phyloP scores from a whole-genome alignment of 208 protist genomes.

The Acanthamoeba lenticulata region DNA sequence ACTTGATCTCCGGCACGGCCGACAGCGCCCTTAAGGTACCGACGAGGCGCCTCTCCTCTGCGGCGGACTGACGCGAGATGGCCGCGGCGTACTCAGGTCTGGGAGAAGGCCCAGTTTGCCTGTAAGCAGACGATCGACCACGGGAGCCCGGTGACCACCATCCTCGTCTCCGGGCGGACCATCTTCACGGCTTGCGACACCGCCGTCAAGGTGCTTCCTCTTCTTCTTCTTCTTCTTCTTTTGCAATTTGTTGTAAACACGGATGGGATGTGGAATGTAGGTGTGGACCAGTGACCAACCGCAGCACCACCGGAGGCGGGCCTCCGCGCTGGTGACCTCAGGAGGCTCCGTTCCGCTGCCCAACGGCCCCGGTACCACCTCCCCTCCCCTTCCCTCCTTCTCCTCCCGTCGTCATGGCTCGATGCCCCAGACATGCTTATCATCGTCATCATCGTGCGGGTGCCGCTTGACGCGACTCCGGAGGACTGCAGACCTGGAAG shows the following conservation, averaged over 20 bases:
- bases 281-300: not conserved
- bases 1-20: conserved; percentile 22
- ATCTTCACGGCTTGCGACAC: not conserved
- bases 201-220: not conserved
- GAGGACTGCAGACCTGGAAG: not conserved
- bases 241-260: not conserved
- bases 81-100: not conserved
- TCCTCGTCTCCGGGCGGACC: not conserved
- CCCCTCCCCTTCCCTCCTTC: not conserved
- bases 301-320: not conserved
- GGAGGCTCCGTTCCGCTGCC: not conserved
- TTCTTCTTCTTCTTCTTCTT: not conserved
- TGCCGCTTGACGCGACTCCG: too few species aligned
- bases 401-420: not conserved
- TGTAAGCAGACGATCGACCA: conserved; percentile 52
- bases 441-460: not conserved
- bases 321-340: not conserved
- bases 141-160: not conserved
- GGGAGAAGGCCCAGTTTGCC: conserved; percentile 38
- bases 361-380: not conserved
- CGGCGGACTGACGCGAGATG: not conserved
- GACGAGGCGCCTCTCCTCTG: not conserved
- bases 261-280: not conserved
- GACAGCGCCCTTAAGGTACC: conserved; percentile 35
- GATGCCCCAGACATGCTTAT: not conserved